These are phyloP conservation scores for Mycena floridula DNA, from an alignment of 768 basidiomycete species.

Conservation along the genomic window DNA sequence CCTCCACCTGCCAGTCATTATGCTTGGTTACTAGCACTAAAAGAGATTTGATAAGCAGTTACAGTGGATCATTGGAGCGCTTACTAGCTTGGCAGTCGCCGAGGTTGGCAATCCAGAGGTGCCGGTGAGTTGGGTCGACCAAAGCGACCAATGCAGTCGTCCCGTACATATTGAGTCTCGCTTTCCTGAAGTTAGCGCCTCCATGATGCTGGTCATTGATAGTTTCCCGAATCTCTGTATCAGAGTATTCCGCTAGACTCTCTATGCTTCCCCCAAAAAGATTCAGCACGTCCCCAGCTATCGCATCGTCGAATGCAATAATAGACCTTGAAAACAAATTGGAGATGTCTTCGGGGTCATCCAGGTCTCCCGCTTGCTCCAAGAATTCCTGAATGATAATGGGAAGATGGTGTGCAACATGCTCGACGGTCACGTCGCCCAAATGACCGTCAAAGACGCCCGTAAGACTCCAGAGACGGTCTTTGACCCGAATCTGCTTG, in stretches of 20 bases:
- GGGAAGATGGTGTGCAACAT: slow-evolving; percentile 62
- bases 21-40: slow-evolving; percentile 43
- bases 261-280: slow-evolving; percentile 53
- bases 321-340: slow-evolving; percentile 54
- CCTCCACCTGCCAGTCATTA: slow-evolving; percentile 53
- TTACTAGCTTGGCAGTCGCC: slow-evolving; percentile 76
- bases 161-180: slow-evolving; percentile 71
- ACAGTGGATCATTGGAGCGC: slow-evolving; percentile 15
- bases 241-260: slow-evolving; percentile 42
- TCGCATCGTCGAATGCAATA: slow-evolving; percentile 57
- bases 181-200: slow-evolving; percentile 57
- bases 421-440: slow-evolving; percentile 64
- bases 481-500: slow-evolving; percentile 48
- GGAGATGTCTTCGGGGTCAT: slow-evolving; percentile 46
- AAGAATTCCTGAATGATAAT: slow-evolving; percentile 60
- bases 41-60: slow-evolving; percentile 5
- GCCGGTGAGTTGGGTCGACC: slow-evolving; percentile 59
- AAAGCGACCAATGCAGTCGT: slow-evolving; percentile 72
- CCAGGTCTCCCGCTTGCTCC: slow-evolving; percentile 30
- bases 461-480: slow-evolving; percentile 55
- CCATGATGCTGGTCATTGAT: slow-evolving; percentile 61
- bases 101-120: slow-evolving; percentile 76
- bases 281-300: slow-evolving; percentile 58
- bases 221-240: slow-evolving; percentile 48
- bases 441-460: slow-evolving; percentile 72